These are phyloP conservation scores for thale cress (Arabidopsis thaliana) DNA, from an alignment of 345 rosid species.

Conservation along the genomic window TAIR10.1 NC_003076.8:935501-936000, in stretches of 20 bases:
- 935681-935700: conserved; percentile 85
- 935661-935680: conserved; percentile 26
- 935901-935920: background rate
- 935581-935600: conserved; percentile 13
- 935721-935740: conserved; percentile 89
- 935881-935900: background rate
- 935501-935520: conserved; percentile 98
- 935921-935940: conserved; percentile 5
- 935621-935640: conserved; percentile 11
- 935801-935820: conserved; percentile 96
- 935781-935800: conserved; percentile 90
- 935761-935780: conserved; percentile 93
- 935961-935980: conserved; percentile 42
- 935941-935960: conserved; percentile 5
- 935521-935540: conserved; percentile 99
- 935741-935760: conserved; percentile 90
- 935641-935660: conserved; percentile 1
- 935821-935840: conserved; percentile 24
- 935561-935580: conserved; percentile 5
- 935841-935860: background rate
- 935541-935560: conserved; percentile 94
- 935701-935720: conserved; percentile 90
- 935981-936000: conserved; percentile 99
- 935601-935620: conserved; percentile 2
- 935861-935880: conserved; percentile 1